Conservation (phyloP, 495 filamentous ascomycete genomes). For the Tetracladium setigerum region DNA sequence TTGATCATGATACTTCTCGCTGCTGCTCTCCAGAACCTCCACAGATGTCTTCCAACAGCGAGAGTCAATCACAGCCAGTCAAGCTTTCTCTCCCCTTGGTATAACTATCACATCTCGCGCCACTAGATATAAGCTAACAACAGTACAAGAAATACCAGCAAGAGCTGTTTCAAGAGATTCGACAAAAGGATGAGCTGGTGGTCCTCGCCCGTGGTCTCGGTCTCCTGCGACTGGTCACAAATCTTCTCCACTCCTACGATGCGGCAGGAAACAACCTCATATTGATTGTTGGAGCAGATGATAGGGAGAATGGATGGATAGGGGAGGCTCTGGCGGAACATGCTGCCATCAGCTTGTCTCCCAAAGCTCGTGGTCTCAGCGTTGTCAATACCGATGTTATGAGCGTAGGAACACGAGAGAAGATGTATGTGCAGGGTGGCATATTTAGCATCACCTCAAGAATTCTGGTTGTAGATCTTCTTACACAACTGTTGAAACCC, state of each 20-base stretch:
- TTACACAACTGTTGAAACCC: slow-evolving; percentile 76
- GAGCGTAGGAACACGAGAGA: slow-evolving; percentile 77
- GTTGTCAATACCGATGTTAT: slow-evolving; percentile 93
- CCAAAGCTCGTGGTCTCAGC: slow-evolving; percentile 75
- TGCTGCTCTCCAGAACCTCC: no score
- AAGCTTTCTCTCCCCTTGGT: slow-evolving; percentile 91
- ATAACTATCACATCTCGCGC: slow-evolving; percentile 19
- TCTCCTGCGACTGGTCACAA: slow-evolving; percentile 81
- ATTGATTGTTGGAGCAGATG: slow-evolving; percentile 81
- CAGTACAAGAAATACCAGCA: slow-evolving; percentile 65
- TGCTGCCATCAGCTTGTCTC: slow-evolving; percentile 64
- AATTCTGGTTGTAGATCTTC: slow-evolving; percentile 86
- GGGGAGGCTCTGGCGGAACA: slow-evolving; percentile 91
- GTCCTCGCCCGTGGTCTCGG: slow-evolving; percentile 87
- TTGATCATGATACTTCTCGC: no score
- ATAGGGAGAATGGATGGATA: slow-evolving; percentile 91
- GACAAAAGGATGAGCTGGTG: slow-evolving; percentile 86
- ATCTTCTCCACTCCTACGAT: slow-evolving; percentile 93
- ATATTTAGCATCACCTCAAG: slow-evolving; percentile 95
- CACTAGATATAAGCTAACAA: slow-evolving; percentile 6
- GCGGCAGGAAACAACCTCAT: slow-evolving; percentile 90
- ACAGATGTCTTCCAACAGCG: slow-evolving; percentile 49
- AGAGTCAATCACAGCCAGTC: slow-evolving; percentile 61
- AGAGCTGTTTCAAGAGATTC: slow-evolving; percentile 85
- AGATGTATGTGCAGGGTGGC: slow-evolving; percentile 81